Base-by-base conservation (phyloP, 2,329 filamentous ascomycete species). In the Dactylella cylindrospora region DNA sequence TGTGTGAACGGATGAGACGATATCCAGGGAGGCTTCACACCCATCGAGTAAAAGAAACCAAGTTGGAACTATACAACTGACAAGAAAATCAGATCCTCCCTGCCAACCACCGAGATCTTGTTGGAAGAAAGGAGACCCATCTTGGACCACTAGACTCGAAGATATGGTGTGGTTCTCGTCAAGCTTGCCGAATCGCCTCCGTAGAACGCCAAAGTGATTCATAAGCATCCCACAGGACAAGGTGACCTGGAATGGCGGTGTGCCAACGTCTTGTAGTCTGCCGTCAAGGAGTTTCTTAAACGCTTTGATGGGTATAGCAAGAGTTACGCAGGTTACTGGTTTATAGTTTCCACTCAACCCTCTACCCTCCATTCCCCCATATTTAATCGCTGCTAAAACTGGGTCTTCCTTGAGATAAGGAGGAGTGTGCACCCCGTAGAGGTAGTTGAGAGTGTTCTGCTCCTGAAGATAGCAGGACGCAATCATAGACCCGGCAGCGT, bases 31-130 rank as follows among this genome's bases (percentile, higher is more conserved):
- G 22, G 51, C 32, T 5, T n/a, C 28, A 19, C 38, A 60, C 2
- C 15, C 22, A 1, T 32, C 10, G 1, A 51, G 36, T 22, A 67
- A 39, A n/a, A 68, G 19, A 8, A 47, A 52, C 61, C 61, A 66
- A 4, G 66, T 45, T 8, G 66, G 67, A 22, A 65, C 57, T 49
- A 62, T 52, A 23, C 66, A 67, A 25, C 55, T 62, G 12, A 67
- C 17, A n/a, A 67, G 22, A 23, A 67, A 45, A 19, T 55, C 36
- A 9, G 52, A 54, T 9, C 32, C 44, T 19, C 67, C 67, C 6
- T 41, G 8, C 66, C 66, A 67, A 17, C 65, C 62, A 4, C 31
- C 17, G 8, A 29, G 29, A 36, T 67, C 62, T 36, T 68, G 62
- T 10, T 52, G 22, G 12, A 68, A 47, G 10, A 23, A 51, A 12